Conservation (phyloP, 108 stramenopile genomes). For the Nitzschia sp. region DNA sequence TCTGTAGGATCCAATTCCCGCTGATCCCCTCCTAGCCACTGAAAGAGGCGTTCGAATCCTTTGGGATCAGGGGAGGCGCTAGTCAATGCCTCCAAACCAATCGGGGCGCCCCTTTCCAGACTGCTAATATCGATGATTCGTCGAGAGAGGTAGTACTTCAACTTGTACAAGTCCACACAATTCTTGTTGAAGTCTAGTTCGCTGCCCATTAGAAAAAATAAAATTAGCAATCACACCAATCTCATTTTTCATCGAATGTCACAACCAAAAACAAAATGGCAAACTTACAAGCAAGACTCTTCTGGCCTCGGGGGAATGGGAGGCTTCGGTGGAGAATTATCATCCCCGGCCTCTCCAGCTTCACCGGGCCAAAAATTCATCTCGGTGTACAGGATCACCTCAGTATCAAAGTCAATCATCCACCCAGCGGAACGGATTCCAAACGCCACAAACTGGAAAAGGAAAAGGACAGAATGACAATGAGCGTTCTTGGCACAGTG, state of each 20-base stretch:
- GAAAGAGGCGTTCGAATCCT: slow-evolving; percentile 40
- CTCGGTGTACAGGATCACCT: slow-evolving; percentile 59
- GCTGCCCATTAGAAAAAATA: slow-evolving; percentile 11
- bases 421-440: slow-evolving; percentile 51
- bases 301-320: slow-evolving; percentile 46
- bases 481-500: neutral
- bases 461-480: neutral
- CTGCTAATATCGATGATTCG: slow-evolving; percentile 37
- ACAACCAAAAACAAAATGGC: slow-evolving; percentile 50
- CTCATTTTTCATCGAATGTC: no score
- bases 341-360: slow-evolving; percentile 35
- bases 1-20: slow-evolving; percentile 48
- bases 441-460: slow-evolving; percentile 41
- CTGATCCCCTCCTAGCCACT: slow-evolving; percentile 60
- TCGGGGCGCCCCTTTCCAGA: slow-evolving; percentile 14
- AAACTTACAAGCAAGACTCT: slow-evolving; percentile 27
- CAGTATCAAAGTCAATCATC: slow-evolving; percentile 55
- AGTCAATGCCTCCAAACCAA: neutral
- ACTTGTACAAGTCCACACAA: slow-evolving; percentile 50
- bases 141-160: slow-evolving; percentile 60
- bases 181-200: slow-evolving; percentile 80
- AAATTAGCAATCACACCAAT: no score
- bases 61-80: slow-evolving; percentile 10
- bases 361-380: slow-evolving; percentile 50
- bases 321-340: slow-evolving; percentile 25